phyloP scores from a whole-genome alignment of 331 rosid genomes.

The Pyrus hybrid region DNA sequence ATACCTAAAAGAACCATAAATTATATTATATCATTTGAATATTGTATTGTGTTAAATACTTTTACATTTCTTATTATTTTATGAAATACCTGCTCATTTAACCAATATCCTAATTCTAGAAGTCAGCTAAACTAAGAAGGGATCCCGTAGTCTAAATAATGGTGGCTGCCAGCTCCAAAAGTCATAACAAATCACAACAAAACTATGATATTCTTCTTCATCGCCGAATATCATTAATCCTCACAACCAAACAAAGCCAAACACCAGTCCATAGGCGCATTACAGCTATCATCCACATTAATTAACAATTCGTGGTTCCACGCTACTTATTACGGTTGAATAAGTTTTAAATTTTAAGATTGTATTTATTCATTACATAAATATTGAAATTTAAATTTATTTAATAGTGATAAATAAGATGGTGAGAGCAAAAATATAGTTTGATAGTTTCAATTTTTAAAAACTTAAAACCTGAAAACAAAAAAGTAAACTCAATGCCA shows the following conservation, averaged over 20 bases:
- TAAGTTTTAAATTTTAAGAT: too few species aligned
- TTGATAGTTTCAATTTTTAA: too few species aligned
- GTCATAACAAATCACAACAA: background rate
- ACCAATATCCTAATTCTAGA: background rate
- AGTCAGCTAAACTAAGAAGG: background rate
- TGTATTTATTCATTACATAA: too few species aligned
- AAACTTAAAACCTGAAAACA: too few species aligned
- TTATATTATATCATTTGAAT: background rate
- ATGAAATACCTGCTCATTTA: background rate
- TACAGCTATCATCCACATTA: constrained; percentile 3
- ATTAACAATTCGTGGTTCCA: background rate
- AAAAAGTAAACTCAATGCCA: too few species aligned
- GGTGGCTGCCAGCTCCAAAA: background rate
- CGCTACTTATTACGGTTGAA: too few species aligned
- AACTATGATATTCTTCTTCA: background rate
- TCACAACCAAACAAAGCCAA: background rate
- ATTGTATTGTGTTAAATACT: background rate
- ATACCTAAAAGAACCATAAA: too few species aligned
- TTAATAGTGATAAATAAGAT: too few species aligned
- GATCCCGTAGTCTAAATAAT: background rate
- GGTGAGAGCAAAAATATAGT: too few species aligned
- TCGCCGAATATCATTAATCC: background rate
- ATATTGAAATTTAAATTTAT: too few species aligned
- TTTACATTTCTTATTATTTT: background rate
- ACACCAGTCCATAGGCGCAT: background rate